Base-by-base conservation (phyloP, 2,329 filamentous ascomycete genomes). In the Thelonectria discophora region DNA sequence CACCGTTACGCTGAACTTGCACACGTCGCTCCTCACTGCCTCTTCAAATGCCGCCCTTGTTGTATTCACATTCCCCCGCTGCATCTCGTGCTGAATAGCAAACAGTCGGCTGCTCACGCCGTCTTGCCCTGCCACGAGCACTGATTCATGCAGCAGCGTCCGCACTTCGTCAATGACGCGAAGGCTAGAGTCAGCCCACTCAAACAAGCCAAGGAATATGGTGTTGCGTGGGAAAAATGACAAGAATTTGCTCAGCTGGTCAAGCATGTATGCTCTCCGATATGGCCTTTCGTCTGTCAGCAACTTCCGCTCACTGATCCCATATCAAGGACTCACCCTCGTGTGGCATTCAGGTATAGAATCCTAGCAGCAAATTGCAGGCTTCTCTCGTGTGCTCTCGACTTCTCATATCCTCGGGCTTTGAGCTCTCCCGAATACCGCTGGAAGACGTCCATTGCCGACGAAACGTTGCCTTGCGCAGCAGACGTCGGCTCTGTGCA, bases 81-180 rank as follows among this genome's bases (percentile, higher is more conserved):
- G 73, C 15, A 82, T 72, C 68, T 86, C 85, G 68, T 86, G 79
- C n/a, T 77, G 74, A 49, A 87, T 80, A 20, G 82, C 79, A 70
- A 86, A 85, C 12, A 81, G 64, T 8, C 82, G 80, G 64, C 75
- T 81, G 63, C 75, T 75, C 12, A 82, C 64, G 42, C 77, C 76
- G 69, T 84, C 82, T 53, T 80, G 74, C 7, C 60, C 51, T 15
- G 72, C 67, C 6, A 73, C 65, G 2, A 84, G 75, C 0, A 87
- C 75, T 71, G 83, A 83, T 72, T 82, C 81, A 18, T 83, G 77
- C 11, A 94, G 79, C 9, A 91, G 77, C 6, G 84, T 81, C n/a
- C 91, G 87, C 18, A 96, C 86, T 17, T 92, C 90, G 68, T 96
- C 91, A 63, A 93, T 86, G 55, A 95, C 84, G 21, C 89, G 85